Base-by-base conservation (phyloP, 2,329 filamentous ascomycete genomes). In the Botrytis byssoidea region DNA sequence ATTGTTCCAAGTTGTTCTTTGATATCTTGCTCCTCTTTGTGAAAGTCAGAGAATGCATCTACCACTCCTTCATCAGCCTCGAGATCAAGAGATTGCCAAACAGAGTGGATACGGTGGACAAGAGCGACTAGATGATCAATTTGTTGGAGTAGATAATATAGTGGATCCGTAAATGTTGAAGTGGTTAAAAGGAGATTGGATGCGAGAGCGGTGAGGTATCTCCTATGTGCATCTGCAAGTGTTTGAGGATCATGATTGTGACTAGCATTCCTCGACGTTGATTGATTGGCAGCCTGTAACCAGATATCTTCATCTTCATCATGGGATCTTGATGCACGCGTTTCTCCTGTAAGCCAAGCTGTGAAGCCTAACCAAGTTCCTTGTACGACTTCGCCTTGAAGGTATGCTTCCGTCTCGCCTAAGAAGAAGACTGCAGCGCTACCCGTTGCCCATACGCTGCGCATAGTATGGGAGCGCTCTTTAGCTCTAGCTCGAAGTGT, bases 361-460 rank as follows among this genome's bases (percentile, higher is more conserved):
- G 92, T 88, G 78, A 98, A 95, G 70, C 92, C 90, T 25, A 91
- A 88, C 89, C 94, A 98, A 1, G 93, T 90, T 46, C 91, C 90
- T 74, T 91, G 89, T 22, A 98, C 91, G 10, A 98, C 91, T 80
- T 97, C 94, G 1, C 93, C 93, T 81, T 98, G 95, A 63, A 98
- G 90, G 79, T 97, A 98, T 4, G 90, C 90, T 77, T 95, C 92
- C 22, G 93, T 91, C 81, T 98, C 95, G 0, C 93, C 93, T 5
- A 98, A 86, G 77, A 98, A 92, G 83, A 97, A 98, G 6, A 97
- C 89, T 1, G 93, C 92, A 3, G 94, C 93, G 79, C 93, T 94
- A 77, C 92, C 92, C 0, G 93, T 97, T 0, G 94, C 95, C 96
- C 96, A 99, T 0, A 95, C 88, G 76, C 90, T 92, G 25, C 96